Base-by-base conservation (phyloP, 2,329 filamentous ascomycete genomes). In the Ophiocordyceps australis region DNA sequence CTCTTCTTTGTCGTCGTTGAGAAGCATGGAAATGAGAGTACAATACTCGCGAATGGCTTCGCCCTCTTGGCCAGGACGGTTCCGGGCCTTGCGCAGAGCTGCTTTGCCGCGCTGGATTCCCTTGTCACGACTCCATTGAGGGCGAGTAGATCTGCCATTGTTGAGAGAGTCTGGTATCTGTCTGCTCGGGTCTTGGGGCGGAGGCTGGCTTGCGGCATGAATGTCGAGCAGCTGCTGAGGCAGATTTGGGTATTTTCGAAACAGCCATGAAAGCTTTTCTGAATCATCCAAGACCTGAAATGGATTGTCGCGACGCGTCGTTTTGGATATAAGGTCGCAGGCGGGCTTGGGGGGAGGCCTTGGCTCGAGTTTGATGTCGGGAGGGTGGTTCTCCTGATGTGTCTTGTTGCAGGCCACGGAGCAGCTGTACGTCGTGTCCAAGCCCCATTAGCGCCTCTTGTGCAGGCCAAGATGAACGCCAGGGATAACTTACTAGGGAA, bases 401-500 rank as follows among this genome's bases (percentile, higher is more conserved):
- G 47, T 37, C 35, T 55, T 65, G 31, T 56, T 67, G 44, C 68
- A 74, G 13, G 54, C 41, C 21, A 74, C 55, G 1, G 67, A 74
- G 40, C 69, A 74, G 38, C 66, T 71, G 35, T 18, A 25, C n/a
- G n/a, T n/a, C n/a, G n/a, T n/a, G n/a, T n/a, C n/a, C n/a, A n/a
- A n/a, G n/a, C n/a, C n/a, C n/a, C n/a, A n/a, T n/a, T n/a, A n/a
- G n/a, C n/a, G n/a, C n/a, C n/a, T n/a, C n/a, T n/a, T n/a, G n/a
- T n/a, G n/a, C n/a, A n/a, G n/a, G n/a, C n/a, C n/a, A n/a, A n/a
- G n/a, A n/a, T n/a, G n/a, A n/a, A n/a, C n/a, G n/a, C n/a, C n/a
- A n/a, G n/a, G n/a, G n/a, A n/a, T n/a, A n/a, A 47, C 66, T 40
- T 50, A 74, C 70, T 70, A 74, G 32, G 61, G 59, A 14, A 64